Conservation (phyloP, 2,329 filamentous ascomycete genomes). For the Alternaria sp. region DNA sequence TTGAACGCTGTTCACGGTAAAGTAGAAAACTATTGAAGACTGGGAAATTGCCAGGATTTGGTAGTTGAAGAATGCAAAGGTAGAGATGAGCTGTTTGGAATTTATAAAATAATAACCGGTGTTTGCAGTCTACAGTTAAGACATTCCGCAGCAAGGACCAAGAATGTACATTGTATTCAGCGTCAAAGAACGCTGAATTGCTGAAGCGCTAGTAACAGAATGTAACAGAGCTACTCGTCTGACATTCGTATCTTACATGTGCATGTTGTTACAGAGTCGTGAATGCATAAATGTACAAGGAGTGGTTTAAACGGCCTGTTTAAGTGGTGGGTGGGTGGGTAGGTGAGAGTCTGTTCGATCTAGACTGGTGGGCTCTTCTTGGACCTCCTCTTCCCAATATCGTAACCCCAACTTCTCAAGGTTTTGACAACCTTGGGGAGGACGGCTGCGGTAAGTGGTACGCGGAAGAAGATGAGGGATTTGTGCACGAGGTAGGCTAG, state of each 20-base stretch:
- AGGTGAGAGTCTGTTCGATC: neutral
- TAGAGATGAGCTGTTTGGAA: neutral
- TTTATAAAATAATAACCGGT: neutral
- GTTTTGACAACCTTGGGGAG: constrained; percentile 94
- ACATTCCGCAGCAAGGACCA: neutral
- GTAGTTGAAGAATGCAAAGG: neutral
- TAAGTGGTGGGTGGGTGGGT: neutral
- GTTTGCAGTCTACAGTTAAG: neutral
- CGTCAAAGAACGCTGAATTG: neutral
- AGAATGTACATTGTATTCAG: neutral
- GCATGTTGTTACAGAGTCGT: constrained; percentile 22
- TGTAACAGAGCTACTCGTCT: constrained; percentile 1
- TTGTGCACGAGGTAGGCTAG: constrained; percentile 98
- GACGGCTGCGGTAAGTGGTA: constrained; percentile 87
- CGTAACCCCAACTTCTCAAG: constrained; percentile 87
- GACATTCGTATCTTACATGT: constrained; percentile 20
- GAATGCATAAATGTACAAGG: constrained; percentile 20
- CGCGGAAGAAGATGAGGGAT: constrained; percentile 94
- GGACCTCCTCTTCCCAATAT: constrained; percentile 80
- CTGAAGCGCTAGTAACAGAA: neutral
- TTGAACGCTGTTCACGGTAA: neutral
- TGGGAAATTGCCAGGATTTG: neutral
- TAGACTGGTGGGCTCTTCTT: constrained; percentile 38
- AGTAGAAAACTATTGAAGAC: neutral
- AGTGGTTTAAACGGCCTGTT: neutral